Base-by-base conservation (phyloP, 805 yeast genomes). In the Wickerhamiella siamensis region DNA sequence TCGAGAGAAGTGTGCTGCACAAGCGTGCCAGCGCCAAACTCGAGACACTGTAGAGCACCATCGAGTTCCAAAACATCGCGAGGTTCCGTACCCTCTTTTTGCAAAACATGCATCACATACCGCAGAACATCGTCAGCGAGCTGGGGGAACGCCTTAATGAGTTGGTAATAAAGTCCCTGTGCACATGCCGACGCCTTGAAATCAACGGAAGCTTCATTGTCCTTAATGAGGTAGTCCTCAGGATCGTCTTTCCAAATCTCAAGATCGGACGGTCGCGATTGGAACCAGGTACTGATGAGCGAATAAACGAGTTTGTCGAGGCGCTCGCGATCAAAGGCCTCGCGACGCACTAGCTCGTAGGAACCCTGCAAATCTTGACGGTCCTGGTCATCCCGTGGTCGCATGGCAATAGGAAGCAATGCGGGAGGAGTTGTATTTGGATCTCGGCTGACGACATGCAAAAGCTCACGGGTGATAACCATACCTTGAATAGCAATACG, bases 201-300 rank as follows among this genome's bases (percentile, higher is more conserved):
- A 55, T 87, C 96, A 77, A 83, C 84, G 24, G 49, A 47, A 26
- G 47, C 50, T n/a, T 45, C 38, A 43, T 78, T 63, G 50, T 86
- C 94, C 53, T 84, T 94, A 48, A 77, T 76, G 17, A 82, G 76
- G 83, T 94, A 91, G 57, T 84, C 95, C 57, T 86, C 97, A 0
- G 97, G 95, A 45, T 86, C 94, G 15, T 71, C 58, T 10, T 67
- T 57, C 97, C 97, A 91, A 31, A 74, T 64, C 51, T 82, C 93
- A 38, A 88, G 58, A 55, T 87, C 96, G 1, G 70, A 59, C 0
- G 88, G 84, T 44, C 77, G 73, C 38, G 87, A 59, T 43, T 79
- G 72, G 47, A 91, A 65, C 58, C 83, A 87, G 74, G 79, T 78
- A 33, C 70, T 66, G 10, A 83, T 71, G 10, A 88, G 58, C 19